These are phyloP conservation scores for Lachancea thermotolerans DNA, from an alignment of 805 yeast genomes.

Conservation along the genomic window DNA sequence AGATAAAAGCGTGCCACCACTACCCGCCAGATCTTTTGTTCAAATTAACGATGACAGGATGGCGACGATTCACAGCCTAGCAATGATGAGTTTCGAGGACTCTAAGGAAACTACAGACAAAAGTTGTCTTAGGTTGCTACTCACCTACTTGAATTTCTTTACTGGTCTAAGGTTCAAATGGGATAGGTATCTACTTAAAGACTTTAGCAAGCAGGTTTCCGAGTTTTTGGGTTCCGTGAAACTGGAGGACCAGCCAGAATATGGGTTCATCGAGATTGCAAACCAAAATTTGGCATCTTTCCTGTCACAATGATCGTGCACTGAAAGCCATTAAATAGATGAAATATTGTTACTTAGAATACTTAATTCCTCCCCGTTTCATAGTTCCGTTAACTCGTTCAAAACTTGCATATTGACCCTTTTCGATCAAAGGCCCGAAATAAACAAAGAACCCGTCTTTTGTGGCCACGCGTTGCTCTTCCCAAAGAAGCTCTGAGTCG, in stretches of 20 bases:
- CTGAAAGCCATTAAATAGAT: no score
- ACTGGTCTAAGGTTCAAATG: constrained; percentile 32
- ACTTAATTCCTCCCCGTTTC: constrained; percentile 34
- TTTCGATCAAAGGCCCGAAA: constrained; percentile 82
- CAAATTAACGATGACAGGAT: constrained; percentile 38
- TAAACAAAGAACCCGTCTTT: constrained; percentile 94
- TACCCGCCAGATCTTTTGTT: constrained; percentile 41
- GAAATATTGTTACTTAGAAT: constrained; percentile 12
- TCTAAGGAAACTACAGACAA: constrained; percentile 15
- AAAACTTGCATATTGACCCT: constrained; percentile 41
- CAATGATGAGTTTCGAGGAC: constrained; percentile 34
- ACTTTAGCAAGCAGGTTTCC: constrained; percentile 29
- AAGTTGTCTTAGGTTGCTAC: constrained; percentile 37
- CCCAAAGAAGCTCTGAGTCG: constrained; percentile 87
- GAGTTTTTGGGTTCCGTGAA: constrained; percentile 18
- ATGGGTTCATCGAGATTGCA: constrained; percentile 27
- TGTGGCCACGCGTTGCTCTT: constrained; percentile 86
- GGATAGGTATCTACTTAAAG: constrained; percentile 24
- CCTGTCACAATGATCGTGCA: neutral
- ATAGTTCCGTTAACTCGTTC: constrained; percentile 41
- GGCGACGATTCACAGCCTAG: constrained; percentile 38
- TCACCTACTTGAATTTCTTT: constrained; percentile 53
- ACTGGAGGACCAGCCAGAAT: constrained; percentile 17
- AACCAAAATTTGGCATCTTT: constrained; percentile 17
- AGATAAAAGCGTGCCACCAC: neutral